These are phyloP conservation scores for Cladobotryum mycophilum DNA, from an alignment of 2,329 filamentous ascomycete species.

Conservation along the genomic window DNA sequence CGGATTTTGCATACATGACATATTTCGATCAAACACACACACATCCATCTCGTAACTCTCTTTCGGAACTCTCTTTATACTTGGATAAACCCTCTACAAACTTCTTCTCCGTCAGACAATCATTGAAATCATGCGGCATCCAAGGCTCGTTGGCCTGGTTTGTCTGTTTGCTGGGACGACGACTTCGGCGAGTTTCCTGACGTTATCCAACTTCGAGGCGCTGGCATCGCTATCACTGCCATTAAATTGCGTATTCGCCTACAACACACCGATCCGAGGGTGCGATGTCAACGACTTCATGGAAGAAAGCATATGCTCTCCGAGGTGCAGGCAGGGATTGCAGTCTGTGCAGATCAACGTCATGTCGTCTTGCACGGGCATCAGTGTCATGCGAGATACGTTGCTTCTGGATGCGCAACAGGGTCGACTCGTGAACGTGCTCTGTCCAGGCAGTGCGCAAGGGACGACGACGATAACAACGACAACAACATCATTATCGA, in stretches of 20 bases:
- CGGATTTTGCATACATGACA: not conserved
- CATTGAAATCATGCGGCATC: not conserved
- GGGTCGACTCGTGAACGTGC: conserved; percentile 30
- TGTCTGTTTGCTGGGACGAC: conserved; percentile 16
- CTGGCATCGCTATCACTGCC: conserved; percentile 32
- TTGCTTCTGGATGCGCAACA: conserved; percentile 31
- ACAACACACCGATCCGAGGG: conserved; percentile 34
- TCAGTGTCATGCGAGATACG: conserved; percentile 22
- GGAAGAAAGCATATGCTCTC: conserved; percentile 30
- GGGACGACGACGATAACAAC: conserved; percentile 8
- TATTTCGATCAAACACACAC: too few relatives aligned
- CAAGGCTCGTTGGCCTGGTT: conserved; percentile 3
- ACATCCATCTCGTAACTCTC: too few relatives aligned
- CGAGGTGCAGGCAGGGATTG: conserved; percentile 27
- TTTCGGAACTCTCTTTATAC: too few relatives aligned
- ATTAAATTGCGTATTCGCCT: conserved; percentile 34
- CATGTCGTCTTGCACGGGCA: conserved; percentile 20
- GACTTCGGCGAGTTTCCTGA: conserved; percentile 20
- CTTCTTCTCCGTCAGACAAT: too few relatives aligned
- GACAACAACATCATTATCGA: conserved; percentile 1
- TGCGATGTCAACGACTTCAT: conserved; percentile 33
- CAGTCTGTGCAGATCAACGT: conserved; percentile 23
- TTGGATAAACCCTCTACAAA: too few relatives aligned
- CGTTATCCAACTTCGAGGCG: conserved; percentile 35
- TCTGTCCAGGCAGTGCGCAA: conserved; percentile 23